Evolutionary conservation across 768 basidiomycete genomes (phyloP).

Genomic region (Lactarius hatsudake): DNA sequence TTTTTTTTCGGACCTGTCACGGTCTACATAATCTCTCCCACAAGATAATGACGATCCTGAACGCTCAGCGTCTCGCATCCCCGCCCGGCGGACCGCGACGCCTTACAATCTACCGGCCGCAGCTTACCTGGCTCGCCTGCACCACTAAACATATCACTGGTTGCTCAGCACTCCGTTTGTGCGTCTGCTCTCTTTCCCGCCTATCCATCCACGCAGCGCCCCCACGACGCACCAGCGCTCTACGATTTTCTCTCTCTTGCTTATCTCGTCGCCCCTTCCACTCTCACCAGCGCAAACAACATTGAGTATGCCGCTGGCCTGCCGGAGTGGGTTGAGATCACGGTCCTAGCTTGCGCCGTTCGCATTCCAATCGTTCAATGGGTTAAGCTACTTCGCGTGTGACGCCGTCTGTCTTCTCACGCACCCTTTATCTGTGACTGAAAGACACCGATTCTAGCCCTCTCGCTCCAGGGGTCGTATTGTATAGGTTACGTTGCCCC

Average conservation of each 20-base stretch:
- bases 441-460: not conserved
- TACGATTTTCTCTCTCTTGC: slow-evolving; percentile 83
- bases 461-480: too few relatives aligned
- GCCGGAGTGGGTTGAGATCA: slow-evolving; percentile 73
- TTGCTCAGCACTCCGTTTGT: slow-evolving; percentile 38
- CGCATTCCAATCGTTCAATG: slow-evolving; percentile 88
- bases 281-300: slow-evolving; percentile 76
- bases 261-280: slow-evolving; percentile 76
- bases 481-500: too few relatives aligned
- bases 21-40: too few relatives aligned
- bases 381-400: slow-evolving; percentile 87
- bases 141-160: too few relatives aligned
- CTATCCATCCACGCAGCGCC: not conserved
- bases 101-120: too few relatives aligned
- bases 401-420: slow-evolving; percentile 59
- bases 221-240: slow-evolving; percentile 52
- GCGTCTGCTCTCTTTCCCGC: slow-evolving; percentile 30
- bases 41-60: too few relatives aligned
- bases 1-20: too few relatives aligned
- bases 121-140: too few relatives aligned
- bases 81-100: too few relatives aligned
- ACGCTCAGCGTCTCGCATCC: too few relatives aligned
- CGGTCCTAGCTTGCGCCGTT: slow-evolving; percentile 79
- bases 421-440: not conserved
- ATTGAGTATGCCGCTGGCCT: slow-evolving; percentile 66